A percentile compares a stretch with the other conserved stretches of the same genome.
Evolutionary conservation across 176 grass and related monocot species (phyloP).

Genomic region (Aegilops umbellulata): DNA sequence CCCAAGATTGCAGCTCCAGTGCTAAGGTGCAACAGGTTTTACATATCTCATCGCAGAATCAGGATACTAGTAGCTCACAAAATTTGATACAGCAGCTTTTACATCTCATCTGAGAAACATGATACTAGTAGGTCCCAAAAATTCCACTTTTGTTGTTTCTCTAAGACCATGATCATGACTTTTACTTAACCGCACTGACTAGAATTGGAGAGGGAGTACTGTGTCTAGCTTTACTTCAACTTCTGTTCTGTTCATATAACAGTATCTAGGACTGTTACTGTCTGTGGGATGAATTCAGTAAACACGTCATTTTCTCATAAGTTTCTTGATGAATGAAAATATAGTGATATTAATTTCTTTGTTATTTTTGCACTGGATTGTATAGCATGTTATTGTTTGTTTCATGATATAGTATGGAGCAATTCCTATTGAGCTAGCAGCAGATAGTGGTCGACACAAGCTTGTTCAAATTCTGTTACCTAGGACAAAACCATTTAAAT

Average conservation of each 20-base stretch:
- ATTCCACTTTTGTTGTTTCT: not conserved
- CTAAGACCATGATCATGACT: not conserved
- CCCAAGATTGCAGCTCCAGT: not conserved
- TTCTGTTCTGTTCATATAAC: not conserved
- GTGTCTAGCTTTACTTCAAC: not conserved
- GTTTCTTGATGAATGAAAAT: not conserved
- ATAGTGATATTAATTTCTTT: not conserved
- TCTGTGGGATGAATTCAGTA: not conserved
- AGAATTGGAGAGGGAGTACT: not conserved
- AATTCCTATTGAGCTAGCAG: conserved; percentile 35
- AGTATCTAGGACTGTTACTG: not conserved
- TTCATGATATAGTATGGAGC: conserved; percentile 12
- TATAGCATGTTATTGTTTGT: not conserved
- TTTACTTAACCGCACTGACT: too few species aligned
- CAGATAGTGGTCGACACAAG: conserved; percentile 5
- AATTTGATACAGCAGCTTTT: too few species aligned
- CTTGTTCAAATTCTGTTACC: conserved; percentile 42
- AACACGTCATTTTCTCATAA: not conserved
- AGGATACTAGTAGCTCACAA: not conserved
- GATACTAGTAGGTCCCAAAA: not conserved
- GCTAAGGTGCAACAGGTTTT: not conserved
- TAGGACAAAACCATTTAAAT: conserved; percentile 19
- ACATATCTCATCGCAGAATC: not conserved
- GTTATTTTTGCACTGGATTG: not conserved
- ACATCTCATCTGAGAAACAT: not conserved